Base-by-base conservation (phyloP, 305 asterid genomes). In the Fraxinus sp. region DNA sequence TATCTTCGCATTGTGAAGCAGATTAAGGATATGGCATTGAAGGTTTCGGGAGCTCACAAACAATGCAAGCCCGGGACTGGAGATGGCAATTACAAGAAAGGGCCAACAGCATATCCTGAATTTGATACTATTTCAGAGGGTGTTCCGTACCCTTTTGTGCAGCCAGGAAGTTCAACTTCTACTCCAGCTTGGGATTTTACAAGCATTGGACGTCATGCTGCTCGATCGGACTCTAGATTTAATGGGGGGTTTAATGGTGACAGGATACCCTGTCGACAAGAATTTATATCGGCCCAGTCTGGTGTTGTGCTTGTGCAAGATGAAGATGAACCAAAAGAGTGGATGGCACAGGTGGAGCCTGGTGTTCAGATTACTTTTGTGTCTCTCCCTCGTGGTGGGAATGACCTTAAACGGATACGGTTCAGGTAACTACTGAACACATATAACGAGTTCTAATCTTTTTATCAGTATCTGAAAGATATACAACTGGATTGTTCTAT, bases 331-430 rank as follows among this genome's bases (percentile, higher is more conserved):
- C 85, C 87, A 18, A 91, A 91, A 82, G 99, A 97, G 32, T 97
- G 99, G 99, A 91, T 80, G 57, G 98, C 99, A 13, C 99, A 97
- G 78, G 99, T 97, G 66, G 99, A 97, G 86, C 99, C 99, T 10
- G 99, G 99, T 32, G 97, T 97, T 22, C 98, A 93, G 79, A 93
- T 97, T 78, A 97, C 98, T 20, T 97, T 97, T 37, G 93, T 91
- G 73, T 92, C 99, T 7, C 97, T 97, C 71, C 95, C 96, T 35
- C 84, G 89, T 3, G 98, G 97, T 13, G 98, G 99, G 70, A 97
- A 97, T 77, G 99, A 97, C 75, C 97, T 97, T 32, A 97, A 93
- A 86, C 89, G 98, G 81, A 97, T 97, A 78, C 98, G 99, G 55
- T 97, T 97, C 91, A 97, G 98, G 99, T 96, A 86, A 73, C 10